These are phyloP conservation scores for Cryptococcus hybrid DNA, from an alignment of 1,284 basidiomycete species.

Conservation along the genomic window DNA sequence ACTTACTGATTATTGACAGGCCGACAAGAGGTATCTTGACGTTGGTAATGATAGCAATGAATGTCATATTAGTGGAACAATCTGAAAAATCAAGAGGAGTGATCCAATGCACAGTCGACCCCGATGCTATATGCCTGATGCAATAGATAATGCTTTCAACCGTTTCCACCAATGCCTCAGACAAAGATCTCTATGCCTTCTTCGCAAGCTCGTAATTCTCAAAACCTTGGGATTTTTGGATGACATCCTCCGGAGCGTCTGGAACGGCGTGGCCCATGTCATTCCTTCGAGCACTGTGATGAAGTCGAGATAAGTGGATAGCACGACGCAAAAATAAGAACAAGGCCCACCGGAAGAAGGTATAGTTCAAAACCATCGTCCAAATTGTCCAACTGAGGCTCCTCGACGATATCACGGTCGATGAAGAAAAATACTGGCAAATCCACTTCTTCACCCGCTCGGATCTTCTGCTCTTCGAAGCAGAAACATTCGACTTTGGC, in stretches of 20 bases:
- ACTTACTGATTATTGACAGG: no score
- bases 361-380: constrained; percentile 92
- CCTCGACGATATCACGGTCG: constrained; percentile 92
- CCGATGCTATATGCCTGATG: no score
- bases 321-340: background rate
- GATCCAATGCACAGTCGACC: no score
- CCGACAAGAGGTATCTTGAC: no score
- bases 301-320: background rate
- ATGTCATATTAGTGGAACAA: no score
- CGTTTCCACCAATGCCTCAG: no score
- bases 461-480: constrained; percentile 95
- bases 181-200: background rate
- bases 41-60: no score
- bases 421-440: constrained; percentile 99
- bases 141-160: no score
- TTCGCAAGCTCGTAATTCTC: constrained; percentile 42
- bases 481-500: constrained; percentile 99
- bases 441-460: constrained; percentile 96
- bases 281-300: constrained; percentile 70
- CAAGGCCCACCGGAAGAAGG: constrained; percentile 81
- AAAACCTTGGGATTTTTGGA: constrained; percentile 73
- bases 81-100: no score
- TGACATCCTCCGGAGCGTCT: constrained; percentile 72
- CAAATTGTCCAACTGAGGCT: constrained; percentile 78
- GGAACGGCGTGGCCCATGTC: constrained; percentile 76